Evolutionary conservation across 2,329 filamentous ascomycete species (phyloP).

Genomic region (Xylariaceae sp.): DNA sequence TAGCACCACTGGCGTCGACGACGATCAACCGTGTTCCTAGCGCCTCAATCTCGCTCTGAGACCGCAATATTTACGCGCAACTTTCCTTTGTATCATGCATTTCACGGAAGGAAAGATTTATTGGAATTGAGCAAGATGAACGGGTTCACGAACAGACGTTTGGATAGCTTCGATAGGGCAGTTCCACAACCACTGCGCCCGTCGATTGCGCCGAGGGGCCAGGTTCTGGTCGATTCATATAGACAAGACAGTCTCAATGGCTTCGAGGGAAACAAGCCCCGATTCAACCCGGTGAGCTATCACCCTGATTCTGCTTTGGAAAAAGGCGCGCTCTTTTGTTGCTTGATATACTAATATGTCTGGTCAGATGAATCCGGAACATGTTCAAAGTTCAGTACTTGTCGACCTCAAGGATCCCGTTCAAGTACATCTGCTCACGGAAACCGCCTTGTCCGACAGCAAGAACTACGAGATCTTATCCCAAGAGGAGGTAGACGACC

Average conservation of each 20-base stretch:
- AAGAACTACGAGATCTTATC: conserved; percentile 82
- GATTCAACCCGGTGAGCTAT: conserved; percentile 60
- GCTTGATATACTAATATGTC: conserved; percentile 16
- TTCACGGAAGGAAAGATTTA: conserved; percentile 12
- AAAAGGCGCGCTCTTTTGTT: background rate
- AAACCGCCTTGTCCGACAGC: conserved; percentile 90
- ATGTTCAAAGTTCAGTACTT: conserved; percentile 57
- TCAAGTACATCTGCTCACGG: conserved; percentile 87
- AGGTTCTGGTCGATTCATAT: conserved; percentile 62
- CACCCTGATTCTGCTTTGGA: background rate
- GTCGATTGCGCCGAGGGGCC: conserved; percentile 45
- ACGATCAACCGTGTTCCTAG: background rate
- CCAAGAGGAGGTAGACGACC: conserved; percentile 84
- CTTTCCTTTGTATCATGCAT: conserved; percentile 31
- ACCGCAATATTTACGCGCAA: background rate
- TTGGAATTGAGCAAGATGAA: conserved; percentile 34
- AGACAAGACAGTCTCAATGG: conserved; percentile 56
- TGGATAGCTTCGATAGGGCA: conserved; percentile 30
- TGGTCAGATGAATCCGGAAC: conserved; percentile 52
- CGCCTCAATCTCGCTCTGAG: background rate
- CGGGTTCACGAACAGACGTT: conserved; percentile 27
- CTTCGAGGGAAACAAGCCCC: conserved; percentile 56
- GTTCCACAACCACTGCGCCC: conserved; percentile 30
- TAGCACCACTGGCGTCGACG: background rate
- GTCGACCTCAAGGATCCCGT: conserved; percentile 72